Evolutionary conservation across 2,329 filamentous ascomycete genomes (phyloP).

Genomic region (Nectriaceae sp.): DNA sequence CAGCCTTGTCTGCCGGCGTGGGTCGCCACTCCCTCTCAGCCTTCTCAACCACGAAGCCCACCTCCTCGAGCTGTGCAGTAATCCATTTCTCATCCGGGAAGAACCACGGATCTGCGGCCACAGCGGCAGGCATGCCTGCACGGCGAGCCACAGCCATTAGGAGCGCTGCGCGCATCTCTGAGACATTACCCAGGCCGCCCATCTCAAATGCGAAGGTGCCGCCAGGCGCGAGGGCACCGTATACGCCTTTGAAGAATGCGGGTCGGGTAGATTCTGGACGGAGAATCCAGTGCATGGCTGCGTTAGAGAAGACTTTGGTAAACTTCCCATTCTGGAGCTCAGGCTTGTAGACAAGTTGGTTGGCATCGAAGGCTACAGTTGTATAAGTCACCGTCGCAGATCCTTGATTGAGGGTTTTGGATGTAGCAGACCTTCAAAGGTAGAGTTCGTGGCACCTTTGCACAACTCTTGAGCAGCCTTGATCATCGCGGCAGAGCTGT

Average conservation of each 20-base stretch:
- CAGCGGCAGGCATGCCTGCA: constrained; percentile 49
- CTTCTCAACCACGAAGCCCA: constrained; percentile 51
- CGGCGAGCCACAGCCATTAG: constrained; percentile 54
- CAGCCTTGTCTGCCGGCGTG: constrained; percentile 58
- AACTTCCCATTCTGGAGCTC: constrained; percentile 41
- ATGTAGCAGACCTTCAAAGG: constrained; percentile 44
- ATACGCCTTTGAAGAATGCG: constrained; percentile 55
- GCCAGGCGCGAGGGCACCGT: constrained; percentile 52
- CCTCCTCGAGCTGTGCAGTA: constrained; percentile 43
- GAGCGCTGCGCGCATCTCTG: constrained; percentile 62
- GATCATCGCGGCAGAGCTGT: constrained; percentile 62
- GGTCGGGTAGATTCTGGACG: constrained; percentile 42
- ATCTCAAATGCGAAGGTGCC: constrained; percentile 69
- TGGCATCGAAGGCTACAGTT: constrained; percentile 48
- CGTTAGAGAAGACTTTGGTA: constrained; percentile 66
- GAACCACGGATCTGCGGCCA: constrained; percentile 66
- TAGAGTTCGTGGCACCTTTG: constrained; percentile 38
- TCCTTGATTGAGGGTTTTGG: background rate
- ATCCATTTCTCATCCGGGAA: constrained; percentile 68
- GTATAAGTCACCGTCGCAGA: constrained; percentile 9
- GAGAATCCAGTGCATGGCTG: constrained; percentile 69
- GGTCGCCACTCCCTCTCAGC: constrained; percentile 66
- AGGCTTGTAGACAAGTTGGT: constrained; percentile 36
- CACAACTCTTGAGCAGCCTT: constrained; percentile 47
- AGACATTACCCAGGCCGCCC: constrained; percentile 70